Conservation (phyloP, 2,329 filamentous ascomycete species). For the Fusarium bulbicola region DNA sequence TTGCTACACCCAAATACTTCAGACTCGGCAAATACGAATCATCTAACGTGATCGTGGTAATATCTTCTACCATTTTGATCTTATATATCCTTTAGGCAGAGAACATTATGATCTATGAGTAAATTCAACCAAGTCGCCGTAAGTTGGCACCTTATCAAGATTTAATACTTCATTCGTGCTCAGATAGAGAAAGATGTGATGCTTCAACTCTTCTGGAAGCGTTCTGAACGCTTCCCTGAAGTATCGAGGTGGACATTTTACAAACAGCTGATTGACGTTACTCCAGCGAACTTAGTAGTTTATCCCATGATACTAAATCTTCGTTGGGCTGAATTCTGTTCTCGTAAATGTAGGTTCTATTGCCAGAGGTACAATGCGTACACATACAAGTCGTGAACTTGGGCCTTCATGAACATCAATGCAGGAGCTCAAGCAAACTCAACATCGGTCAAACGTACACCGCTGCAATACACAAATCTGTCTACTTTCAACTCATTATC, state of each 20-base stretch:
- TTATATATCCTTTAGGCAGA: not conserved
- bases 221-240: not conserved
- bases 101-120: not conserved
- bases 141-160: not conserved
- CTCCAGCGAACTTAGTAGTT: not conserved
- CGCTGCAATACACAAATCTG: not conserved
- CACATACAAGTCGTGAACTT: not conserved
- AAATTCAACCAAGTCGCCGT: not conserved
- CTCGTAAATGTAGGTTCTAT: not conserved
- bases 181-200: not conserved
- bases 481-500: conserved; percentile 13
- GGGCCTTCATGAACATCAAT: not conserved
- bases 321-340: not conserved
- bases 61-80: not conserved
- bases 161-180: not conserved
- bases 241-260: not conserved
- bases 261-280: not conserved
- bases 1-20: not conserved
- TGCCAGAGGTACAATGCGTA: not conserved
- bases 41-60: not conserved
- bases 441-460: not conserved
- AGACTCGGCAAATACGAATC: not conserved
- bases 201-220: not conserved
- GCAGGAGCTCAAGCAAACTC: not conserved
- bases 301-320: not conserved